Evolutionary conservation across 2,329 filamentous ascomycete genomes (phyloP).

Genomic region (Calonectria honghensis): DNA sequence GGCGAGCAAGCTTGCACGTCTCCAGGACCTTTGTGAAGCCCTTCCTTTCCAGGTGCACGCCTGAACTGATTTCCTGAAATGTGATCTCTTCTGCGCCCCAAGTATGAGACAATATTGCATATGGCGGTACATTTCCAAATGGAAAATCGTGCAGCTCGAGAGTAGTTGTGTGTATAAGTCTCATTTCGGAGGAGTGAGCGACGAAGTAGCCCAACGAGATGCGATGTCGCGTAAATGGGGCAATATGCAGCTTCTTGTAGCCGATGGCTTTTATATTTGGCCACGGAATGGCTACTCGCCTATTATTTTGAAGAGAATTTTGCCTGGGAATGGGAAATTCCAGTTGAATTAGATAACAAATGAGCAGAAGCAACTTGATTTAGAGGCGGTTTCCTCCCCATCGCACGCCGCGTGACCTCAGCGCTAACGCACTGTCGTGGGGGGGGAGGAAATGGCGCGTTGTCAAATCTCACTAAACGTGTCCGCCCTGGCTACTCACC

Average conservation of each 20-base stretch:
- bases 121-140: neutral
- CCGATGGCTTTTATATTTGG: neutral
- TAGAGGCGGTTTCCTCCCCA: neutral
- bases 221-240: no score
- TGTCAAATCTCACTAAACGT: neutral
- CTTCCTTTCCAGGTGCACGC: constrained; percentile 2
- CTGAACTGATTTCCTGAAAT: neutral
- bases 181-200: neutral
- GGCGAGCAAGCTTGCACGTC: neutral
- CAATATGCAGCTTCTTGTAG: no score
- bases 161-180: constrained; percentile 11
- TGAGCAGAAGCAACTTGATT: neutral
- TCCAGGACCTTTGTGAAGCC: neutral
- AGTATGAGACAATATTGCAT: constrained; percentile 9
- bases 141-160: constrained; percentile 12
- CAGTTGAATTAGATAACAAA: neutral
- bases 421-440: neutral
- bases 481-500: no score
- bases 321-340: neutral
- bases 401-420: neutral
- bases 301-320: neutral
- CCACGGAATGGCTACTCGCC: neutral
- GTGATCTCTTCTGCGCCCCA: neutral
- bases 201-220: neutral
- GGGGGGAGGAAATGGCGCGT: neutral